Conservation (phyloP, 805 yeast species). For the Brettanomyces custersianus region DNA sequence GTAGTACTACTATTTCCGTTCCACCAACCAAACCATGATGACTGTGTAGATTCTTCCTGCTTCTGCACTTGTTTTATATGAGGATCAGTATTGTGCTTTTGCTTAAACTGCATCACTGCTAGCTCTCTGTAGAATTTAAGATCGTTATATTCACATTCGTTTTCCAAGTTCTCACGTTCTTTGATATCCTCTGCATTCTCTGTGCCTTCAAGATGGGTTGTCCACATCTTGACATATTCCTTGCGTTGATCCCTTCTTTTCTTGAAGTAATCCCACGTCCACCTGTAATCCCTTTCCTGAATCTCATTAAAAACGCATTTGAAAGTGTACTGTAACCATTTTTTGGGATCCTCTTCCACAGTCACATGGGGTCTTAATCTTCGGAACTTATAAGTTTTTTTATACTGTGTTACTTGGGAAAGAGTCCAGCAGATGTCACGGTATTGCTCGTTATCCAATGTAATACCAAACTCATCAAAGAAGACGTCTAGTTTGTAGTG, state of each 20-base stretch:
- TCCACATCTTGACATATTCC: constrained; percentile 62
- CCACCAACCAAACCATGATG: constrained; percentile 75
- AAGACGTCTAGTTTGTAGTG: constrained; percentile 67
- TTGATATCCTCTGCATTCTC: constrained; percentile 23
- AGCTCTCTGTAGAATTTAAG: constrained; percentile 77
- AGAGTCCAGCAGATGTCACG: constrained; percentile 73
- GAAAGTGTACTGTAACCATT: constrained; percentile 81
- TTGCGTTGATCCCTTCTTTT: constrained; percentile 65
- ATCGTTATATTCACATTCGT: constrained; percentile 60
- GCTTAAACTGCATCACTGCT: constrained; percentile 58
- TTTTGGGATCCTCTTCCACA: constrained; percentile 53
- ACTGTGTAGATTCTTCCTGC: constrained; percentile 18
- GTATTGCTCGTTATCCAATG: constrained; percentile 78
- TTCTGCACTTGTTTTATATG: constrained; percentile 4
- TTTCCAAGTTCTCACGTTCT: constrained; percentile 46
- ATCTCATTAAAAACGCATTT: constrained; percentile 69
- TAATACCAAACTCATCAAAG: constrained; percentile 85
- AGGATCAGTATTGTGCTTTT: constrained; percentile 30
- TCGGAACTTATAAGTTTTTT: constrained; percentile 67
- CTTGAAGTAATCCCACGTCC: constrained; percentile 84
- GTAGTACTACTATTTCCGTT: constrained; percentile 6
- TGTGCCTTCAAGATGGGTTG: constrained; percentile 34
- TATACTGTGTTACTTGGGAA: constrained; percentile 71
- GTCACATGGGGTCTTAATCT: constrained; percentile 54
- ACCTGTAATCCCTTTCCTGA: constrained; percentile 67